A percentile compares a stretch with the other conserved stretches of the same genome.
Evolutionary conservation across 2,329 filamentous ascomycete genomes (phyloP).

Genomic region (Cordyceps militaris): DNA sequence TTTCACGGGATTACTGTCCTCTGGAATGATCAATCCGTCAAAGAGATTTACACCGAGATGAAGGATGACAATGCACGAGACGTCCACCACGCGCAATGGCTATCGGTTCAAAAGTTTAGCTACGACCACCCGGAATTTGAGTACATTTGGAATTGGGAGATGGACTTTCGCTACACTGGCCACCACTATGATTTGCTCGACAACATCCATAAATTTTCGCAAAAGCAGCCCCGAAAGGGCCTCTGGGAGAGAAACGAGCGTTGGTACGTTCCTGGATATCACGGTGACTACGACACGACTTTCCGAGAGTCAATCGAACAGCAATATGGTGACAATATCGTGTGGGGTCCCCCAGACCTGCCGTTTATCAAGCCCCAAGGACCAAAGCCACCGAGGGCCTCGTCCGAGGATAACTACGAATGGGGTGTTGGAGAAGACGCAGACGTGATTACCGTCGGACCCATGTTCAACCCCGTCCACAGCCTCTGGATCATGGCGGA

Average conservation of each 20-base stretch:
- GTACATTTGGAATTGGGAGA: slow-evolving; percentile 83
- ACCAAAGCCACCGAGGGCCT: slow-evolving; percentile 52
- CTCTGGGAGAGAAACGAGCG: slow-evolving; percentile 68
- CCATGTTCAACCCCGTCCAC: slow-evolving; percentile 68
- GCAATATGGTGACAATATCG: slow-evolving; percentile 41
- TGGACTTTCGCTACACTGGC: slow-evolving; percentile 71
- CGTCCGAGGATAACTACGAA: slow-evolving; percentile 58
- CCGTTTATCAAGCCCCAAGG: slow-evolving; percentile 56
- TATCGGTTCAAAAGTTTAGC: slow-evolving; percentile 69
- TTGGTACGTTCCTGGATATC: slow-evolving; percentile 63
- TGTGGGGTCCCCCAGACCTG: slow-evolving; percentile 61
- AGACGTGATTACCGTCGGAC: slow-evolving; percentile 66
- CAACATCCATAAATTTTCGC: slow-evolving; percentile 55
- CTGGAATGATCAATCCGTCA: slow-evolving; percentile 69
- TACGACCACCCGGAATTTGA: slow-evolving; percentile 73
- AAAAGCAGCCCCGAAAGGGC: slow-evolving; percentile 61
- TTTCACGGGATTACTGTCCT: slow-evolving; percentile 64
- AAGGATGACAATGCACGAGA: slow-evolving; percentile 50
- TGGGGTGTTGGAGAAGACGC: slow-evolving; percentile 74
- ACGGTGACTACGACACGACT: slow-evolving; percentile 59
- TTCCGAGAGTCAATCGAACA: slow-evolving; percentile 59
- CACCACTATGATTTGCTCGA: slow-evolving; percentile 76
- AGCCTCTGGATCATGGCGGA: slow-evolving; percentile 67
- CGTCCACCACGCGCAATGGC: slow-evolving; percentile 59
- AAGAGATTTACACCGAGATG: slow-evolving; percentile 68